Evolutionary conservation across 768 basidiomycete species (phyloP).

Genomic region (Suillus placidus): DNA sequence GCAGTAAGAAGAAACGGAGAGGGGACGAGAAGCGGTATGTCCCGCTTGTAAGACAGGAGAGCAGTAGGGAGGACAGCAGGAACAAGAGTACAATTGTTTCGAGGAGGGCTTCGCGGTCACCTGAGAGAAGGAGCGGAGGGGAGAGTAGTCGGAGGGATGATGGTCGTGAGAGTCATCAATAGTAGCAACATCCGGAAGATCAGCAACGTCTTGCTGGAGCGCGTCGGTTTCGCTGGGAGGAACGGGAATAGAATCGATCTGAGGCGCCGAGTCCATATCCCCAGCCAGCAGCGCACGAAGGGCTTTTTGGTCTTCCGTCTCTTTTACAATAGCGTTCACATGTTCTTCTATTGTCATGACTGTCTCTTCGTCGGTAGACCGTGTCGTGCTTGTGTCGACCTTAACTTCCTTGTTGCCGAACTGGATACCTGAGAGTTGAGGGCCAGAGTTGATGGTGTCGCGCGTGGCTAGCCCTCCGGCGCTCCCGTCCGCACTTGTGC

Average conservation of each 20-base stretch:
- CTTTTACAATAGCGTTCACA: conserved; percentile 41
- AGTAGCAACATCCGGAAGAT: conserved; percentile 75
- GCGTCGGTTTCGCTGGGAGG: conserved; percentile 79
- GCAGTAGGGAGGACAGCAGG: too few relatives aligned
- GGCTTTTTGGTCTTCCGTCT: conserved; percentile 80
- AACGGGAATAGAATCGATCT: conserved; percentile 65
- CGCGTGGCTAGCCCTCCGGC: conserved; percentile 76
- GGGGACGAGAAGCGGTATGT: too few relatives aligned
- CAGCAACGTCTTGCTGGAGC: conserved; percentile 78
- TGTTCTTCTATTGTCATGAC: conserved; percentile 27
- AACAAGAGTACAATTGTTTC: too few relatives aligned
- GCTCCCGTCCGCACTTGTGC: conserved; percentile 68
- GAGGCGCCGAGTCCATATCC: conserved; percentile 35
- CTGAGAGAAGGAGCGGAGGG: too few relatives aligned
- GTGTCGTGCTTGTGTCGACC: conserved; percentile 13
- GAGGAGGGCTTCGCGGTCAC: too few relatives aligned
- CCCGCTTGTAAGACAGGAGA: too few relatives aligned
- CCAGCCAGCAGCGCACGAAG: conserved; percentile 76
- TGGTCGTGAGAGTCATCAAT: too few relatives aligned
- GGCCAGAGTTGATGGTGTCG: conserved; percentile 78
- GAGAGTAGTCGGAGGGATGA: too few relatives aligned
- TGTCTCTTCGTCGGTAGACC: conserved; percentile 18
- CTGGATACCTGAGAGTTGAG: conserved; percentile 71
- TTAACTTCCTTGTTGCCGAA: conserved; percentile 35
- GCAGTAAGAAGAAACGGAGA: too few relatives aligned